phyloP scores from a whole-genome alignment of 1,284 basidiomycete species.

The Moniliella sp. region DNA sequence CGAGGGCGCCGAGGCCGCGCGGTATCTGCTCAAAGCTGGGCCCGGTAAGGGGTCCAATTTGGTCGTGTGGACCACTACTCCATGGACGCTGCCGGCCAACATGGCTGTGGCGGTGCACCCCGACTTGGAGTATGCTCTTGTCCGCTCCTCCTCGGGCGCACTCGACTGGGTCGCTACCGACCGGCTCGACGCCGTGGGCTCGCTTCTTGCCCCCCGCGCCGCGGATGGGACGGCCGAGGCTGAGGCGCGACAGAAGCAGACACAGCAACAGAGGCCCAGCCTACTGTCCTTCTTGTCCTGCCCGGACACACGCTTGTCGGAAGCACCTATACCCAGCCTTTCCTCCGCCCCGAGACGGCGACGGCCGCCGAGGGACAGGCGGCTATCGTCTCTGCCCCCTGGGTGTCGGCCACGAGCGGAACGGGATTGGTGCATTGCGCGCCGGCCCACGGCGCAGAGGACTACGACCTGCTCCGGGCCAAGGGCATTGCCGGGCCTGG shows the following conservation, averaged over 20 bases:
- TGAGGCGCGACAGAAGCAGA: no score
- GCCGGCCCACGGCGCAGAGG: constrained; percentile 80
- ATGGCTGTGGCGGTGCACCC: constrained; percentile 73
- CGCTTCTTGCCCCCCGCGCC: no score
- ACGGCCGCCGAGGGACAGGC: not conserved
- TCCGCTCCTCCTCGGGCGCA: no score
- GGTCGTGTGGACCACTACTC: constrained; percentile 94
- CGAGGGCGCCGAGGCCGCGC: constrained; percentile 7
- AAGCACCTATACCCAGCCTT: no score
- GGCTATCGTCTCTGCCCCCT: constrained; percentile 40
- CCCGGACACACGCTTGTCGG: no score
- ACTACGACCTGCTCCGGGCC: constrained; percentile 42
- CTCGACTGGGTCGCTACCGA: no score
- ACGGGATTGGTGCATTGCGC: constrained; percentile 90
- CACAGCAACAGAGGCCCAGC: no score
- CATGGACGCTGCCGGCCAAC: constrained; percentile 88
- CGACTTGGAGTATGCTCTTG: constrained; percentile 50
- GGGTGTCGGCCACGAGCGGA: constrained; percentile 72
- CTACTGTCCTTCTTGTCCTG: no score
- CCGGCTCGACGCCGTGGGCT: no score
- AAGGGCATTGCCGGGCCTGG: no score
- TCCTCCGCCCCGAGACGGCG: no score
- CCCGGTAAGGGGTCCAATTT: constrained; percentile 38
- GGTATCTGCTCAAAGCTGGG: constrained; percentile 19
- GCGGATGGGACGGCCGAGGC: no score